Evolutionary conservation across 148 eudicot species (phyloP), one percentile per base, ranked within the genome.

Genomic region (Fagopyrum esculentum): DNA sequence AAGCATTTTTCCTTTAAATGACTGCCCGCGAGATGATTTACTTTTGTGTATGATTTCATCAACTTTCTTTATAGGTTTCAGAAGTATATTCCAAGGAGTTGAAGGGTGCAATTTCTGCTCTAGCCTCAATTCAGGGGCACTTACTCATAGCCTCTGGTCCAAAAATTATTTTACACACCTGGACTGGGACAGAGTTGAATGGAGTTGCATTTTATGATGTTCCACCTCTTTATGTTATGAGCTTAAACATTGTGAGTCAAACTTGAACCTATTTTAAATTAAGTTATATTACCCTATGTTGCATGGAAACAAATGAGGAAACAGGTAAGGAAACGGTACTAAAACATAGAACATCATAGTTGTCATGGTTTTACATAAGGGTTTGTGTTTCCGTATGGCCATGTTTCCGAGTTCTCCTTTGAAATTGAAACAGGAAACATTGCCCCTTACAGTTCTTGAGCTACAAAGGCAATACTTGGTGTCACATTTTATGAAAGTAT

Each of bases 41-140:
- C 52, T 51, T 72, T 48, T 64, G 48, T 70, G 40, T 16, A 1
- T 16, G 17, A 3, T 47, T 6, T 73, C 30, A 22, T 29, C 16
- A 9, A 15, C 51, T 49, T 19, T 73, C 19, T 73, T 81, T 72
- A 35, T 85, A 95, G 98, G 92, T 90, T 81, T 59, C 87, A 66
- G 98, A 92, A 81, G 86, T 92, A 44, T 95, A 86, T 77, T 87
- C 98, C 55, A 92, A 92, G 89, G 98, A 95, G 82, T 81, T 90
- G 79, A 95, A 95, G 81, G 98, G 98, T 81, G 97, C 98, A 76
- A 92, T 95, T 81, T 92, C 98, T 81, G 98, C 98, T 73, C 47
- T 95, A 74, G 97, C 97, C 44, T 89, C 98, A 64, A 91, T 95
- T 82, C 98, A 95, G 84, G 98, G 98, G 70, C 90, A 95, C 80